Evolutionary conservation across 352 stramenopile genomes (phyloP), one percentile per base, ranked within the genome.

Genomic region (Blastocystis sp.): DNA sequence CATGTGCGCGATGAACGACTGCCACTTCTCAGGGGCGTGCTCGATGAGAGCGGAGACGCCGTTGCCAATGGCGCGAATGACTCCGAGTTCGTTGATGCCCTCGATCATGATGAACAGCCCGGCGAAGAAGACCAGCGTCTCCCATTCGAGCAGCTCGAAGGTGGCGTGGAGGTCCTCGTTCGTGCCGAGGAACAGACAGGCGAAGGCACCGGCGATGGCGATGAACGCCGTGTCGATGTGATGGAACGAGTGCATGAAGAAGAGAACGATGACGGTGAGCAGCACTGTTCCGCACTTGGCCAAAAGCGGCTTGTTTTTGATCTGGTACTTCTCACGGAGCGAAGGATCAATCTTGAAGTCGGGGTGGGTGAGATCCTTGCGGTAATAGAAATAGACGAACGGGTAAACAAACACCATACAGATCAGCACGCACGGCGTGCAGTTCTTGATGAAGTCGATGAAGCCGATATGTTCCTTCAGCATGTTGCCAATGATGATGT

Each of bases 401-500:
- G 67, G 67, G 52, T 88, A 88, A 34, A 79, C 61, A 34, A 89
- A 89, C 34, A 92, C 53, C 41, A 88, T 86, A 53, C 90, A 89
- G 43, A 92, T 81, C 41, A 92, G 88, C 28, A 92, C 91, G 62
- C 87, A 91, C 38, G 91, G 91, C 9, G 90, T 65, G 62, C 91
- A 65, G 64, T 92, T 89, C 38, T 90, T 89, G 56, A 92, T 92
- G 56, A 92, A 92, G 70, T 92, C 91, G n/a, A 92, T 89, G 88
- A 92, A 92, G 10, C 89, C 89, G 76, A 92, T 90, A 48, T 90
- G 71, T 59, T 92, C 90, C 1, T 87, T 88, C 76, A 92, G 91
- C 53, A 89, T 89, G 69, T 87, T 91, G n/a, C 91, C 91, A 88
- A 92, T 92, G 61, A 92, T 92, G 43, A 92, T 92, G 66, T 92